Base-by-base conservation (phyloP, 2,329 filamentous ascomycete species). In the Beauveria rudraprayagi region DNA sequence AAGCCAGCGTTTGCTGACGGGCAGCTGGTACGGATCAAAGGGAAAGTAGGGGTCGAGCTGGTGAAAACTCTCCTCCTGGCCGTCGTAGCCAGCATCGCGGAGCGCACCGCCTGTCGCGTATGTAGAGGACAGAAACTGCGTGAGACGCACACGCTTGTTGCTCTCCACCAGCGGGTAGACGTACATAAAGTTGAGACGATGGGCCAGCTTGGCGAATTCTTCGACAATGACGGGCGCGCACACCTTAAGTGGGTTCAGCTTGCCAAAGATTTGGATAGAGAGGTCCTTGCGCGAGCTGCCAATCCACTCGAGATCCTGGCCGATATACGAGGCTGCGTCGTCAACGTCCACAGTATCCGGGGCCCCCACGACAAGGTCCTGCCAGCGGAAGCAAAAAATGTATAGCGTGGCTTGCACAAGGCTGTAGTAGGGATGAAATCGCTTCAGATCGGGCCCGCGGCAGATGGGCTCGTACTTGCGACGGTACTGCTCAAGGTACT, bases 361-460 rank as follows among this genome's bases (percentile, higher is more conserved):
- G 3, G 82, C 83, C 1, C 83, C 81, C 22, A 83, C 78, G 61
- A 91, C 88, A 52, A 99, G 80, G 69, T 97, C 93, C 63, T 91
- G 88, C 94, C 94, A 99, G 60, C 94, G 87, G 79, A 99, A 99
- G 78, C 94, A 99, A 70, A 96, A 97, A 62, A 96, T 93, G 77
- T 97, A 97, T 26, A 97, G 83, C 3, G 95, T 80, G 1, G 92
- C 92, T 73, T 97, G 92, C n/a, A 89, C 86, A 53, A 92, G 85
- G 19, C 90, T 87, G 72, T 97, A 97, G 75, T 95, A 96, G 16
- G 89, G 85, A 53, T 87, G 85, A 70, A 93, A 96, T 52, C 89
- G 87, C 64, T 88, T 86, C 61, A 95, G 82, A 71, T 99, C 92
- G 0, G 94, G 94, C 3, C 91, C 92, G 17, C 86, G 86, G 71